Base-by-base conservation (phyloP, 192 early-diverging fungal species). In the Entomortierella parvispora region DNA sequence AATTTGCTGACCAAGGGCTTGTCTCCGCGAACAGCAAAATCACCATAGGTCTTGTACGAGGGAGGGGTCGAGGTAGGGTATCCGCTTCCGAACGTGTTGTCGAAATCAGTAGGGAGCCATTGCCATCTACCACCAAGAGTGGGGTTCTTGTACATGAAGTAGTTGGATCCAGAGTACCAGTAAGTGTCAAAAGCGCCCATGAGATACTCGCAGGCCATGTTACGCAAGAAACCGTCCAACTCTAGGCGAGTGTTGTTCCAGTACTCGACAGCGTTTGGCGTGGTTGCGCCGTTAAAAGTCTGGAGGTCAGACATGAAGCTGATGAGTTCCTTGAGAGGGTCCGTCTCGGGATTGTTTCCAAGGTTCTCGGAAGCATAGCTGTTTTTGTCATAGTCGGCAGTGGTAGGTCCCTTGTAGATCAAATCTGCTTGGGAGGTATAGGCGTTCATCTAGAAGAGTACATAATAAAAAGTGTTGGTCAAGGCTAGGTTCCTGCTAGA, bases 131-230 rank as follows among this genome's bases (percentile, higher is more conserved):
- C 64, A 0, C 64, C 58, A 12, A 50, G 37, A 4, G 48, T 43
- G 12, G 72, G 80, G 58, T 84, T 68, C 14, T 28, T 49, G 54
- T 76, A 76, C 63, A 76, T 62, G 22, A 68, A 68, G 50, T 68
- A 68, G 65, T 76, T 76, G 33, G 65, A 76, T 8, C 15, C 65
- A 29, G 72, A 58, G 31, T 44, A 80, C 61, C 65, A 69, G 58
- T 79, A 61, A 12, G 31, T 67, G 37, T 84, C 83, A 54, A 71
- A 84, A 4, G 50, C 72, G 4, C 83, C 83, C 32, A 58, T 65
- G 11, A 84, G 40, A 56, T 81, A 84, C 43, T 84, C 80, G 2
- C 79, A 15, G 4, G 80, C 83, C 67, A 81, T 71, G 62, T 56
- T 51, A 3, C 80, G 80, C 54, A 81, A 14, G 60, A 65, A 72